Percentiles rank a stretch among this genome's conserved stretches.
phyloP scores from a whole-genome alignment of 495 filamentous ascomycete genomes.

The Glarea lozoyensis region DNA sequence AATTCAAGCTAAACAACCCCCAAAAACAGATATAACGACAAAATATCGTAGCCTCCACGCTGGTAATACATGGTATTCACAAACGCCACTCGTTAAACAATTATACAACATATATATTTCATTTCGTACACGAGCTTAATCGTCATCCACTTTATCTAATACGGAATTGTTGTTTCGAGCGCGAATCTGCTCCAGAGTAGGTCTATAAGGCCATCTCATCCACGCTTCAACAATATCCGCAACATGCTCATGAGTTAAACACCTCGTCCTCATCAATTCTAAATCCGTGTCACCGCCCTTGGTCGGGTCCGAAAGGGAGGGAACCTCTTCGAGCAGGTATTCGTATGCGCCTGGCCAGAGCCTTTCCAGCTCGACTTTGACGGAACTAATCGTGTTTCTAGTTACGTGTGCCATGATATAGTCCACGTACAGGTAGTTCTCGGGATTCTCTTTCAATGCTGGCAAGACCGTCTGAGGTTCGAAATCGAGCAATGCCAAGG shows the following conservation, averaged over 20 bases:
- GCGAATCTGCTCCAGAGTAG: no score
- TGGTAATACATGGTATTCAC: no score
- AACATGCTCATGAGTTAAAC: conserved; percentile 34
- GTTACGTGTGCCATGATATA: conserved; percentile 11
- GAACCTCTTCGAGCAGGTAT: conserved; percentile 30
- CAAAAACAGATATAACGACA: no score
- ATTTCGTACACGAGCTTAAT: no score
- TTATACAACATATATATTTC: no score
- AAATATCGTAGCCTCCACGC: no score
- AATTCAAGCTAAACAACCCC: no score
- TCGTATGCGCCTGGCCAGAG: conserved; percentile 30
- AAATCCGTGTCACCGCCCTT: conserved; percentile 31
- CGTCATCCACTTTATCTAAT: no score
- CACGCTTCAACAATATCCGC: conserved; percentile 42
- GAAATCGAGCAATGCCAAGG: conserved; percentile 20
- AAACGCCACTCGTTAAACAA: no score
- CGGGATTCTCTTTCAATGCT: conserved; percentile 8
- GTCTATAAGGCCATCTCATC: conserved; percentile 52
- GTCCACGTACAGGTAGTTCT: conserved; percentile 16
- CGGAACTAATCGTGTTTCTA: conserved; percentile 4
- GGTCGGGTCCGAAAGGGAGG: conserved; percentile 28
- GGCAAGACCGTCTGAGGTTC: conserved; percentile 16
- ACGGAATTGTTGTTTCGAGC: no score
- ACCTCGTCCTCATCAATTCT: conserved; percentile 28
- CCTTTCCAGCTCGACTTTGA: conserved; percentile 4